Evolutionary conservation across 176 grass and related monocot genomes (phyloP).

Genomic region (Eremochloa ophiuroides): DNA sequence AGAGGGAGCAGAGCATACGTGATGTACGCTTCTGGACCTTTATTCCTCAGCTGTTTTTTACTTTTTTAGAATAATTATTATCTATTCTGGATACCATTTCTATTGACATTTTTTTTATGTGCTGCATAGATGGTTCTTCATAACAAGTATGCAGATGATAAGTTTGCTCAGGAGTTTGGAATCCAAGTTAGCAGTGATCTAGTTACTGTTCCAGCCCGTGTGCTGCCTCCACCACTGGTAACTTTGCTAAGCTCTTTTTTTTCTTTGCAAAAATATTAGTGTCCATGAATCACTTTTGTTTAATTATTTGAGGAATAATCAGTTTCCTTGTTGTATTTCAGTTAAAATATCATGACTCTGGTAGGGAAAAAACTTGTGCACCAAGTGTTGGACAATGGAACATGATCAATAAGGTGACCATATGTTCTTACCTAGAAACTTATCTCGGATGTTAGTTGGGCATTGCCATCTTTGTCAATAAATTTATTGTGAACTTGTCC

Average conservation of each 20-base stretch:
- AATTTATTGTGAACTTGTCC: background rate
- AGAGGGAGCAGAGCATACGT: conserved; percentile 65
- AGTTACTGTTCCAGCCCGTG: conserved; percentile 56
- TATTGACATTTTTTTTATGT: background rate
- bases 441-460: background rate
- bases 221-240: conserved; percentile 67
- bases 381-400: conserved; percentile 84
- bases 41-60: background rate
- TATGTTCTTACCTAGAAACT: background rate
- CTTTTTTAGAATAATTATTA: background rate
- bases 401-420: conserved; percentile 76
- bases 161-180: conserved; percentile 61
- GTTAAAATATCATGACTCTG: conserved; percentile 71
- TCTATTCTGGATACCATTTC: background rate
- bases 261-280: background rate
- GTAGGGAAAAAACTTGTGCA: conserved; percentile 61
- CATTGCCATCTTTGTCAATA: background rate
- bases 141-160: conserved; percentile 64
- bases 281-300: background rate
- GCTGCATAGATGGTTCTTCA: conserved; percentile 53
- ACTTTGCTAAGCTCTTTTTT: background rate
- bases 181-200: conserved; percentile 50
- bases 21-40: conserved; percentile 29
- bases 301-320: background rate
- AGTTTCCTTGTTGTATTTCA: conserved; percentile 27